Conservation (phyloP, 805 yeast genomes). For the Schwanniomyces pseudopolymorphus region DNA sequence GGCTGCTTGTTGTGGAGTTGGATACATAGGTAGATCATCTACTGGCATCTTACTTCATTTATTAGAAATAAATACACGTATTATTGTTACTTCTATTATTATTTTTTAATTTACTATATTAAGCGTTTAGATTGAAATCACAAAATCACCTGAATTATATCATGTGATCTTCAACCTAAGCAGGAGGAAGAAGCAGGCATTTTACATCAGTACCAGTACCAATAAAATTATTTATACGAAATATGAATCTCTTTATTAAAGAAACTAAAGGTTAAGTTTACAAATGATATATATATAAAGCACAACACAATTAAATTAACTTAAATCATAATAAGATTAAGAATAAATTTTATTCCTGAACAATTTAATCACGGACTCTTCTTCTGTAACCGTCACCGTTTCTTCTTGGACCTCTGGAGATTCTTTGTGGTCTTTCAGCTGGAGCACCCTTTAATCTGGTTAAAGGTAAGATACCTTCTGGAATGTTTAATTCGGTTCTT, state of each 20-base stretch:
- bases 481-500: constrained; percentile 97
- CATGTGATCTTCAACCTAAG: not conserved
- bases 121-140: not conserved
- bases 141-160: not conserved
- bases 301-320: constrained; percentile 9
- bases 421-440: constrained; percentile 66
- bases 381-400: constrained; percentile 51
- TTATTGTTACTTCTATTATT: not conserved
- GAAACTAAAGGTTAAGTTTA: constrained; percentile 6
- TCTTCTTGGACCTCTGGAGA: constrained; percentile 39
- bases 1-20: constrained; percentile 46
- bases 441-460: constrained; percentile 95
- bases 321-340: constrained; percentile 1
- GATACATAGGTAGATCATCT: constrained; percentile 45
- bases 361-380: constrained; percentile 53
- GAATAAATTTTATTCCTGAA: constrained; percentile 1
- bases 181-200: too few relatives aligned
- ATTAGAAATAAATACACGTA: not conserved
- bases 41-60: constrained; percentile 15
- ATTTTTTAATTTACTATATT: not conserved
- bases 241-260: constrained; percentile 5
- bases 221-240: constrained; percentile 5
- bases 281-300: constrained; percentile 7
- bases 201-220: too few relatives aligned
- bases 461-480: constrained; percentile 97